phyloP scores from a whole-genome alignment of 1,139 yeast genomes.

The Magnusiomyces ingens region DNA sequence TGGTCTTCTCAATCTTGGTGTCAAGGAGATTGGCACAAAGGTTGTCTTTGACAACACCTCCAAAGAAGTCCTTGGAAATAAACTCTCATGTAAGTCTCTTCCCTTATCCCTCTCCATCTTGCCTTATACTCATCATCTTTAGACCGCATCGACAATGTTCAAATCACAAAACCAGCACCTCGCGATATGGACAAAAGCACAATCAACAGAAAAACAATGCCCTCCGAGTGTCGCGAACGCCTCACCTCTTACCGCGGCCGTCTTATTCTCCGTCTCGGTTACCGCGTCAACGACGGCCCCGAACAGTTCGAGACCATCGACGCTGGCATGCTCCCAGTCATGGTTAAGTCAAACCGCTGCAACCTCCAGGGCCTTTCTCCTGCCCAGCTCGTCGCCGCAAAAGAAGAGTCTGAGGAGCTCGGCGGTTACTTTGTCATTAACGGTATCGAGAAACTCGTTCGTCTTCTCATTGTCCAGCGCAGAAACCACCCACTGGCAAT shows the following conservation, averaged over 20 bases:
- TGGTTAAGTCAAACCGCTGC: constrained; percentile 86
- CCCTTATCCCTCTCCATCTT: not conserved
- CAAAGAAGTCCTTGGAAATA: constrained; percentile 65
- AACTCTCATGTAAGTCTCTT: constrained; percentile 40
- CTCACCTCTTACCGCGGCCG: constrained; percentile 42
- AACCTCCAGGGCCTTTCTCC: constrained; percentile 83
- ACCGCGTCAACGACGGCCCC: constrained; percentile 85
- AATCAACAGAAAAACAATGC: constrained; percentile 73
- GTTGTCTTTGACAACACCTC: constrained; percentile 74
- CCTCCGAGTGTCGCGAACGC: constrained; percentile 83
- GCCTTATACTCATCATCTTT: not conserved
- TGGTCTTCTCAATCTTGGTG: constrained; percentile 79
- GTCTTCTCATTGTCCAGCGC: constrained; percentile 97
- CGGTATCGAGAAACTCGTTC: constrained; percentile 92
- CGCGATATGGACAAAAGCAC: constrained; percentile 71
- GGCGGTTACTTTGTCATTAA: constrained; percentile 96
- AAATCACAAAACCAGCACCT: constrained; percentile 75
- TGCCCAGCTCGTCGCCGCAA: constrained; percentile 61
- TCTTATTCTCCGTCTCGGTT: constrained; percentile 71
- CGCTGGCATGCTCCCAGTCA: constrained; percentile 86
- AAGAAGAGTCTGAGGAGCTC: constrained; percentile 91
- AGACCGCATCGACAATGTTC: constrained; percentile 79
- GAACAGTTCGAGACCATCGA: constrained; percentile 71
- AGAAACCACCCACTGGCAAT: constrained; percentile 98
- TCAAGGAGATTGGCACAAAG: constrained; percentile 79